Evolutionary conservation across 768 basidiomycete genomes (phyloP).

Genomic region (Tubosaeta sp.): DNA sequence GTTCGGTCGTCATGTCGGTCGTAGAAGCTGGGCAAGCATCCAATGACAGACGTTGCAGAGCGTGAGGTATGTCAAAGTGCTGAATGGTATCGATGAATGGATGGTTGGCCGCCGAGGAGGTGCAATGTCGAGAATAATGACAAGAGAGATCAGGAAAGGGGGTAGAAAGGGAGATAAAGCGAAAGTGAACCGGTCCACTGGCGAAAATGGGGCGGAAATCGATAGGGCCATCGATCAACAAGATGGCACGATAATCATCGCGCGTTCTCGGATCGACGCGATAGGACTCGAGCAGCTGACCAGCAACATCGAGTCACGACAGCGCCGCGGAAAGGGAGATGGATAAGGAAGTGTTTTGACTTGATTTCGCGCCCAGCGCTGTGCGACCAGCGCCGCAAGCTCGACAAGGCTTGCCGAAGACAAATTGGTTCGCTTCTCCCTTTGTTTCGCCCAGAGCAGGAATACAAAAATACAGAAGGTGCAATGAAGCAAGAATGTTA

Average conservation of each 20-base stretch:
- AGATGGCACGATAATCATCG: conserved; percentile 33
- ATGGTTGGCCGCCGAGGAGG: conserved; percentile 24
- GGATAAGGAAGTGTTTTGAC: conserved; percentile 17
- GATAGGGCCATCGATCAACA: conserved; percentile 43
- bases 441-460: conserved; percentile 22
- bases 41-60: conserved; percentile 8
- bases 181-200: conserved; percentile 26
- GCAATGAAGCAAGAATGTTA: conserved; percentile 31
- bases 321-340: conserved; percentile 19
- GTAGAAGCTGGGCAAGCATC: conserved; percentile 26
- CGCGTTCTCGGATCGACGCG: conserved; percentile 33
- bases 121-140: conserved; percentile 16
- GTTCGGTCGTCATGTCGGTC: conserved; percentile 30
- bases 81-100: conserved; percentile 22
- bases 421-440: conserved; percentile 17
- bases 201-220: conserved; percentile 26
- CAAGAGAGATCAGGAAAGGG: conserved; percentile 12
- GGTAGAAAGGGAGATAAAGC: conserved; percentile 23
- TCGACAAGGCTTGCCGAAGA: conserved; percentile 24
- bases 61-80: conserved; percentile 15
- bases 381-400: conserved; percentile 30
- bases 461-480: conserved; percentile 33
- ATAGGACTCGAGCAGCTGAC: conserved; percentile 34
- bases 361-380: conserved; percentile 29
- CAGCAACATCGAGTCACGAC: conserved; percentile 38